Evolutionary conservation across 805 yeast genomes (phyloP), one percentile per base, ranked within the genome.

Genomic region (Zygoascus bituminiphila): DNA sequence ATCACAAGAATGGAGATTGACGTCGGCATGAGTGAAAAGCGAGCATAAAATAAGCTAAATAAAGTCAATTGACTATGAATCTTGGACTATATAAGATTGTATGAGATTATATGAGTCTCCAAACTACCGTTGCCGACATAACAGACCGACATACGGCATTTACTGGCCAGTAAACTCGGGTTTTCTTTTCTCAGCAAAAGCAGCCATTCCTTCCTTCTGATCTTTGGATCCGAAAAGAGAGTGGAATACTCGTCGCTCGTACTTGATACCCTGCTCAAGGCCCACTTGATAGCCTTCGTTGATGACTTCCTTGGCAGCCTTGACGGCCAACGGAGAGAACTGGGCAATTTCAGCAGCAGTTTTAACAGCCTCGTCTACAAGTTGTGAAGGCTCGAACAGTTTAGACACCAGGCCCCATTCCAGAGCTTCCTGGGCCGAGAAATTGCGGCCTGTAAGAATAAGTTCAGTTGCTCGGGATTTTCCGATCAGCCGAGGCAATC

Each of bases 131-230:
- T n/a, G n/a, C n/a, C n/a, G n/a, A n/a, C n/a, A 29, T 29, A 6
- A 12, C 33, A 29, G 33, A 4, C 10, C 7, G 29, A 25, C 29
- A 10, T 12, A 4, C 4, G 10, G 4, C 9, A 29, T 29, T 26
- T 64, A 65, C 48, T 64, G 54, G 24, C 66, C 66, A 20, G 51
- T 54, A 48, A 63, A 71, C 2, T 60, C 58, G 4, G 75, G 63
- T 57, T 59, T 60, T 54, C 75, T 66, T 61, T 71, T 73, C 52
- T 71, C 74, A n/a, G 68, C 64, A 57, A 75, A 75, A 10, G 78
- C 78, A 35, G 62, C 48, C 78, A 75, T 74, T 9, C 79, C 79
- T 57, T 74, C 78, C 52, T 59, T 62, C 54, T 73, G 77, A 52
- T 75, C 79, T 31, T 51, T 48, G 19, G 70, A 60, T n/a, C 75